Conservation (phyloP, 2,329 filamentous ascomycete genomes). For the Nigrospora osmanthi region DNA sequence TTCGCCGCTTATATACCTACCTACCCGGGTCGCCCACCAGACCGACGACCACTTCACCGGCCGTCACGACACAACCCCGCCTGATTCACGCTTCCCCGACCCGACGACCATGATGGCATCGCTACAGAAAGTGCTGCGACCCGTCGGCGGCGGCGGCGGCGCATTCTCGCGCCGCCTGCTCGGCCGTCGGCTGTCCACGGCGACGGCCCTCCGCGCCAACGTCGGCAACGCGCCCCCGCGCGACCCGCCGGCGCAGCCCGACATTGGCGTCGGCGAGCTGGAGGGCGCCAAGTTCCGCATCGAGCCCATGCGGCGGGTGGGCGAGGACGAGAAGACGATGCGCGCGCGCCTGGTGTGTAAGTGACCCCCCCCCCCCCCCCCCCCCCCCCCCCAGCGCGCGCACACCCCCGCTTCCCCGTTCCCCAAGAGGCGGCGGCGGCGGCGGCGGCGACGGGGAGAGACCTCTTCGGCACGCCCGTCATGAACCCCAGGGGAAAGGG, state of each 20-base stretch:
- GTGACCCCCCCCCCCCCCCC: conserved; percentile 24
- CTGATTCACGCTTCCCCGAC: too few relatives aligned
- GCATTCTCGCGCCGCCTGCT: conserved; percentile 1
- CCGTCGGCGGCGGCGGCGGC: neutral
- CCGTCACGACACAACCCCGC: too few relatives aligned
- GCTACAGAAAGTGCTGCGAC: conserved; percentile 3
- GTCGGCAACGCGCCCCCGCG: conserved; percentile 17
- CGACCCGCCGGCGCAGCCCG: conserved; percentile 26
- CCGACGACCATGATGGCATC: conserved; percentile 6
- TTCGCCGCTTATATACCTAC: neutral
- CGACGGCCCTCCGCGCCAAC: conserved; percentile 9
- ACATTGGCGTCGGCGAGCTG: conserved; percentile 79
- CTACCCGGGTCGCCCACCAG: neutral
- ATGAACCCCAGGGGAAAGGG: too few relatives aligned
- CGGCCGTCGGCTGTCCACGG: conserved; percentile 9
- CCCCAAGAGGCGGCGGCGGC: neutral
- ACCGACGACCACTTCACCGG: too few relatives aligned
- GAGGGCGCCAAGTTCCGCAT: conserved; percentile 80
- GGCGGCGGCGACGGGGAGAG: too few relatives aligned
- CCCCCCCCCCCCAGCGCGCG: too few relatives aligned
- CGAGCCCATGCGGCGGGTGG: conserved; percentile 77
- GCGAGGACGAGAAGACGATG: conserved; percentile 81
- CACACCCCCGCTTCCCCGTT: too few relatives aligned
- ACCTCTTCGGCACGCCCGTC: too few relatives aligned
- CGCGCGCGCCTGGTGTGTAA: conserved; percentile 70